A percentile compares a stretch with the other conserved stretches of the same genome.
Conservation (phyloP, 2,329 filamentous ascomycete species). For the Colletotrichum costaricense region DNA sequence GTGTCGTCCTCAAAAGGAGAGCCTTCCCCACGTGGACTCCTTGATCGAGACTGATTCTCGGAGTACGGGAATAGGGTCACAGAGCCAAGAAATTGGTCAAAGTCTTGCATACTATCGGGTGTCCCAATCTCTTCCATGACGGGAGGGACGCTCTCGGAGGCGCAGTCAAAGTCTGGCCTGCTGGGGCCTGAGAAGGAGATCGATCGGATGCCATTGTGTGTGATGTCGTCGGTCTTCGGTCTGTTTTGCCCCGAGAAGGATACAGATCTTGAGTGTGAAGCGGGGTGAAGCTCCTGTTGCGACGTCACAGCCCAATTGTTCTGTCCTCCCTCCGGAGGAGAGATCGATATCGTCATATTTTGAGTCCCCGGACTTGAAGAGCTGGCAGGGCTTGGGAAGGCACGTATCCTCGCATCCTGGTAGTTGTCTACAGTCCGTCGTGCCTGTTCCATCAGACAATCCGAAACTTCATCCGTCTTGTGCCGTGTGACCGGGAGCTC, state of each 20-base stretch:
- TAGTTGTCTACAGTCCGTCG: neutral
- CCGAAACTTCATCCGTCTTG: neutral
- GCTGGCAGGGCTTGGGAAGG: conserved; percentile 20
- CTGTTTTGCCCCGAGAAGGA: conserved; percentile 18
- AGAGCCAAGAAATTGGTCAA: conserved; percentile 8
- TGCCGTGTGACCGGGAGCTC: neutral
- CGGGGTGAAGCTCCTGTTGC: neutral
- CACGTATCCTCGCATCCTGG: neutral
- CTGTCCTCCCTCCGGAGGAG: neutral
- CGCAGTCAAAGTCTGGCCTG: neutral
- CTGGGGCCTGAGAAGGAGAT: conserved; percentile 14
- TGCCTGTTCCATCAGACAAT: neutral
- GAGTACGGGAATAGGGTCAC: conserved; percentile 22
- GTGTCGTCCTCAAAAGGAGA: neutral
- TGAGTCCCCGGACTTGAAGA: conserved; percentile 2
- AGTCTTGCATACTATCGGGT: neutral
- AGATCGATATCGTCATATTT: neutral
- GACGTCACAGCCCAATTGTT: neutral
- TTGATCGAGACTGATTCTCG: neutral
- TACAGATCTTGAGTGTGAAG: conserved; percentile 1
- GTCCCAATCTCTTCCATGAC: conserved; percentile 3
- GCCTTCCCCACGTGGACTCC: neutral
- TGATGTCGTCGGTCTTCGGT: neutral
- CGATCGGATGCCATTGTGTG: neutral
- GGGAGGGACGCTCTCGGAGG: neutral